Evolutionary conservation across 2,329 filamentous ascomycete genomes (phyloP), one percentile per base, ranked within the genome.

Genomic region (Zymoseptoria crescenta): DNA sequence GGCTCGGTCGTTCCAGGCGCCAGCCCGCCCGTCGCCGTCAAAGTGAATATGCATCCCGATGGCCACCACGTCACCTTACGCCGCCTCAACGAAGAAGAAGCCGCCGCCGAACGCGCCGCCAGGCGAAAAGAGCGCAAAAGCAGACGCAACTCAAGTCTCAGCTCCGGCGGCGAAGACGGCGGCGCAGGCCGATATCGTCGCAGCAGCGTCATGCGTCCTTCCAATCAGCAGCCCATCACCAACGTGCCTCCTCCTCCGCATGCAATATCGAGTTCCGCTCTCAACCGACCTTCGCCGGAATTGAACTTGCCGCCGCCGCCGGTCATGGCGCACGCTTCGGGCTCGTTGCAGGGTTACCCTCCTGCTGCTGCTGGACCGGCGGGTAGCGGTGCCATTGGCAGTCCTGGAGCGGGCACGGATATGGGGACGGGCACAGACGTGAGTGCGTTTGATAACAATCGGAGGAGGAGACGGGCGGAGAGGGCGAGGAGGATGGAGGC

Each of bases 1-100:
- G 59, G 58, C 28, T 54, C 69, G n/a, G 57, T 59, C 3, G 52
- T 30, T 19, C 52, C 59, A 29, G 56, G 76, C 76, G 54, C 55
- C 28, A 61, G 73, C 79, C 83, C 82, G n/a, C 82, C 83, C 2
- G 82, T 86, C 52, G 84, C 81, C 29, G 79, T 87, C 57, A 85
- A 86, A 69, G 79, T 87, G 49, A 84, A 85, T 68, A 83, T 86
- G 79, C 83, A 86, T 70, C 80, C 81, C 59, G 83, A 86, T 63
- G 83, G 83, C 24, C 78, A 83, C 7, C 81, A 84, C 66, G 83
- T 87, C 41, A 87, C 84, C 2, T 75, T 87, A 7, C 77, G 83
- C 28, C 76, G 83, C 10, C 73, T 87, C 27, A 83, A 82, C 9
- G 81, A 84, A 65, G 80, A 84, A 72, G 84, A 86, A 74, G 83